A percentile compares a stretch with the other conserved stretches of the same genome.
Conservation (phyloP, 2,329 filamentous ascomycete genomes). For the Penicillium concentricum region DNA sequence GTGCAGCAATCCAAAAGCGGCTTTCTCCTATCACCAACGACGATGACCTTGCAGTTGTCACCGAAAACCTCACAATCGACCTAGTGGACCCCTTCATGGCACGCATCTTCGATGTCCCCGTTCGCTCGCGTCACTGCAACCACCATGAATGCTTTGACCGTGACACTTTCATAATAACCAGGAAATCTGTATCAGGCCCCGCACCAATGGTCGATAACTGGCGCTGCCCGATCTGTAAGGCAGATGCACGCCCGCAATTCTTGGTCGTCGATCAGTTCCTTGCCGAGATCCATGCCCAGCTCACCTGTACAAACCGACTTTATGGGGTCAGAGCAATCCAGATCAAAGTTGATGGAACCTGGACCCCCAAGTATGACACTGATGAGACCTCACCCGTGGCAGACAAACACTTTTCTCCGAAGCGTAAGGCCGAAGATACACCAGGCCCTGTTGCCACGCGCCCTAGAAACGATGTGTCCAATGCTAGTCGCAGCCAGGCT, state of each 20-base stretch:
- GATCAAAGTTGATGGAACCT: conserved; percentile 63
- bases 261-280: conserved; percentile 76
- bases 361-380: conserved; percentile 54
- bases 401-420: neutral
- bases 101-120: conserved; percentile 67
- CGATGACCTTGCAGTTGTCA: conserved; percentile 64
- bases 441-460: conserved; percentile 17
- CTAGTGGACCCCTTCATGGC: conserved; percentile 67
- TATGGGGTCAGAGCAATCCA: conserved; percentile 59
- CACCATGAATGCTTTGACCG: conserved; percentile 92
- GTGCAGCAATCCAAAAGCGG: conserved; percentile 56
- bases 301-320: conserved; percentile 53
- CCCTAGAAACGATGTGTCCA: conserved; percentile 2
- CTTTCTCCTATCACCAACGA: conserved; percentile 45
- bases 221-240: conserved; percentile 80
- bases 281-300: conserved; percentile 55
- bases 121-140: conserved; percentile 65
- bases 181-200: conserved; percentile 50
- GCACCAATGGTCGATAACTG: conserved; percentile 56
- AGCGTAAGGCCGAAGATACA: conserved; percentile 14
- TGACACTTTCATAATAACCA: conserved; percentile 71
- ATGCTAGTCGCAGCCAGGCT: neutral
- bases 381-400: conserved; percentile 15
- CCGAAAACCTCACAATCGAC: conserved; percentile 59
- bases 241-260: conserved; percentile 71